A percentile compares a stretch with the other conserved stretches of the same genome.
Evolutionary conservation across 371 early-diverging fungal species (phyloP).

Genomic region (Mucor lusitanicus): DNA sequence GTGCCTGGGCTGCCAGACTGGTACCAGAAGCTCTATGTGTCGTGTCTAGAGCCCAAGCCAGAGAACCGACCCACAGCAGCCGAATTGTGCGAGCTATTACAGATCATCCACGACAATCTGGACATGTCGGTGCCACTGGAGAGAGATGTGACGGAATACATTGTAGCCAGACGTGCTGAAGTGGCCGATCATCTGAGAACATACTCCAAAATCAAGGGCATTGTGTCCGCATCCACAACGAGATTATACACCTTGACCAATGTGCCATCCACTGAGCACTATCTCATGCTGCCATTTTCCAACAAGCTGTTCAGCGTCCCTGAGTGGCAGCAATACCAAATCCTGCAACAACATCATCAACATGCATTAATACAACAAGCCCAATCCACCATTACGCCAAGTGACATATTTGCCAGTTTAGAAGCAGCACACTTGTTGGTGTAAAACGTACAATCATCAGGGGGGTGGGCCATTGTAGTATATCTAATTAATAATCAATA

Average conservation of each 20-base stretch:
- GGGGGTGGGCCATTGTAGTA: no score
- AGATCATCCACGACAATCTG: conserved; percentile 35
- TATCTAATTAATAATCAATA: no score
- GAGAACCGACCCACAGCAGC: conserved; percentile 44
- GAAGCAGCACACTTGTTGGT: not conserved
- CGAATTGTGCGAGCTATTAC: conserved; percentile 38
- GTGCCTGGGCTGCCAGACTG: conserved; percentile 47
- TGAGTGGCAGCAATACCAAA: not conserved
- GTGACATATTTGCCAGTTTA: conserved; percentile 5
- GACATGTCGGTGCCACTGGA: conserved; percentile 38
- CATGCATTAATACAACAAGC: not conserved
- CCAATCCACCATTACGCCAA: not conserved
- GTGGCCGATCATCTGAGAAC: conserved; percentile 45
- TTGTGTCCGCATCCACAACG: conserved; percentile 37
- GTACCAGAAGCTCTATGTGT: conserved; percentile 39
- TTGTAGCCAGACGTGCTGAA: conserved; percentile 47
- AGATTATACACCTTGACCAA: conserved; percentile 48
- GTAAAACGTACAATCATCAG: not conserved
- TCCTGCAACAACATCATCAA: not conserved
- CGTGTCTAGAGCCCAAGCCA: conserved; percentile 44
- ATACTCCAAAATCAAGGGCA: conserved; percentile 38
- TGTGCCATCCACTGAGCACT: conserved; percentile 31
- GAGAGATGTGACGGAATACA: conserved; percentile 40
- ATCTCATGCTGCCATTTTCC: not conserved
- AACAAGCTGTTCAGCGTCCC: not conserved